Percentiles rank a stretch among this genome's conserved stretches.
Evolutionary conservation across 2,329 filamentous ascomycete genomes (phyloP).

Genomic region (Fusarium denticulatum): DNA sequence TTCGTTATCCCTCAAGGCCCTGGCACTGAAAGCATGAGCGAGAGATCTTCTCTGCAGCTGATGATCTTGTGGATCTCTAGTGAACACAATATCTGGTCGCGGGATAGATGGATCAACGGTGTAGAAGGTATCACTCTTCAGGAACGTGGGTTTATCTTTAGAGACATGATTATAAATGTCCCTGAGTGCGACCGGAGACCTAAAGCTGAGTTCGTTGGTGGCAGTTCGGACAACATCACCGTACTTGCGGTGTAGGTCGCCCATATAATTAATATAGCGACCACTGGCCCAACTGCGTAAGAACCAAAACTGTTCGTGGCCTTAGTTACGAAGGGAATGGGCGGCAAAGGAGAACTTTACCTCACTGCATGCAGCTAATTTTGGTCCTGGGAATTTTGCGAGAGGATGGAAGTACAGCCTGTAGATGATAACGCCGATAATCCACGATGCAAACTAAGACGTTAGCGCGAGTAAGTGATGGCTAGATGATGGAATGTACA

Average conservation of each 20-base stretch:
- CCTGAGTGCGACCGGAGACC: slow-evolving; percentile 9
- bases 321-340: rapidly evolving
- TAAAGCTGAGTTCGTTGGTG: slow-evolving; percentile 31
- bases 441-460: background rate
- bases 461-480: background rate
- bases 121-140: slow-evolving; percentile 20
- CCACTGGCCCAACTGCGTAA: background rate
- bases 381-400: slow-evolving; percentile 35
- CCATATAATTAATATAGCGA: background rate
- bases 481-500: background rate
- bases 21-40: slow-evolving; percentile 19
- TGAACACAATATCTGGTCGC: slow-evolving; percentile 2
- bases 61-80: slow-evolving; percentile 13
- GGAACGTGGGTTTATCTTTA: slow-evolving; percentile 7
- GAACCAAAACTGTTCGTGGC: background rate
- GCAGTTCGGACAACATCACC: slow-evolving; percentile 33
- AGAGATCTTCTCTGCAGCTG: slow-evolving; percentile 12
- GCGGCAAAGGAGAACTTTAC: background rate
- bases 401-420: slow-evolving; percentile 32
- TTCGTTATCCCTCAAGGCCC: slow-evolving; percentile 12
- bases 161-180: slow-evolving; percentile 33
- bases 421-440: background rate
- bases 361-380: slow-evolving; percentile 30
- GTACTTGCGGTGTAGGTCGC: slow-evolving; percentile 16
- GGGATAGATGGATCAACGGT: background rate